Evolutionary conservation across 495 filamentous ascomycete genomes (phyloP), one percentile per base, ranked within the genome.

Genomic region (Delitschia confertaspora): DNA sequence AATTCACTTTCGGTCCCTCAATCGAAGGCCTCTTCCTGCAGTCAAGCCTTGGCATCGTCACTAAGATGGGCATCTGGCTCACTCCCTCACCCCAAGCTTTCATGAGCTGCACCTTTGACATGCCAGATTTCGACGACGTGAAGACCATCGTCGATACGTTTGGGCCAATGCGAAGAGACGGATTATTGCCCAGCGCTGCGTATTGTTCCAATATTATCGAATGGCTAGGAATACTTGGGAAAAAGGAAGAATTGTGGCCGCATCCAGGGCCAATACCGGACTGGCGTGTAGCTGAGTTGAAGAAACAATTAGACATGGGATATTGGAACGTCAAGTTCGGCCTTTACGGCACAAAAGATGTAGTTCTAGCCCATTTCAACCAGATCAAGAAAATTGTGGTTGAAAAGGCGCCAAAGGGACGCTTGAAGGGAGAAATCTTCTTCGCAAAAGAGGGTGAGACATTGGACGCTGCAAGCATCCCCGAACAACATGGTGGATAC

Each of bases 21-120:
- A 49, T 73, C 44, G 69, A 71, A 27, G 69, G 69, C 1, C 57
- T 73, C 6, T 73, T 73, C 51, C 41, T 70, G 29, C 68, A 73
- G 48, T 64, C 59, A 38, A 72, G 70, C 33, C 56, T 72, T 13
- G 69, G 65, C 14, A 64, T 72, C 19, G 69, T 72, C 4, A 71
- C 69, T 10, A 70, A 70, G 45, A 55, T 72, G 56, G 63, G 65
- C 22, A 58, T 72, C 21, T 66, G 62, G 62, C 48, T 72, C 25
- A 66, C 63, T 3, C 65, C 65, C 1, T 66, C 69, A 38, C 69
- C 69, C 6, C 61, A 70, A 43, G 65, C 68, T 1, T 73, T 65
- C 56, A 67, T 72, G 63, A 62, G 64, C 6, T 72, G 69, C 59
- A 57, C 60, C 10, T 71, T 71, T 43, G 61, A 67, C 45, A 66